A percentile compares a stretch with the other conserved stretches of the same genome.
phyloP scores from a whole-genome alignment of 129 eudicot genomes.

The Arctium lappa region DNA sequence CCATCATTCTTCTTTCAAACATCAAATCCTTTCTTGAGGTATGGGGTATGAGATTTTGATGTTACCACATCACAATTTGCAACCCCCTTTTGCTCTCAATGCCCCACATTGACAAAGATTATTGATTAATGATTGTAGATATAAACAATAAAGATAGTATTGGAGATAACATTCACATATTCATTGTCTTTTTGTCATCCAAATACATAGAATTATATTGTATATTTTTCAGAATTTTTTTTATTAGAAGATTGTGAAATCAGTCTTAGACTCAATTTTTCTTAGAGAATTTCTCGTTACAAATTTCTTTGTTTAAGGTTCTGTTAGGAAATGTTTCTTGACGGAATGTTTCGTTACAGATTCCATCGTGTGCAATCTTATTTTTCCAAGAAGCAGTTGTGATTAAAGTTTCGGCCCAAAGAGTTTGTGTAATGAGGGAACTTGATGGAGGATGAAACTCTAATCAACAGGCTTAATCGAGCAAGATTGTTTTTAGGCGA shows the following conservation, averaged over 20 bases:
- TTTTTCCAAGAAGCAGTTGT: neutral
- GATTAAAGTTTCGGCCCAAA: neutral
- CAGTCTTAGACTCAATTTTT: too few relatives aligned
- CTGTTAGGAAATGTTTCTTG: neutral
- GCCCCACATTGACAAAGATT: neutral
- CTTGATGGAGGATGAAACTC: neutral
- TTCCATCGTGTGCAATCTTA: too few relatives aligned
- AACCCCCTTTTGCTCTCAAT: neutral
- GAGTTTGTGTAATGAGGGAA: neutral
- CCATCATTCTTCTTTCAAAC: conserved; percentile 28
- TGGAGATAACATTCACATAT: neutral
- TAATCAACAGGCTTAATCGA: neutral
- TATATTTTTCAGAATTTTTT: too few relatives aligned
- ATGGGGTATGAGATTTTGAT: conserved; percentile 23
- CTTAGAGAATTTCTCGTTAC: too few relatives aligned
- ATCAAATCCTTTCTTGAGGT: conserved; percentile 40
- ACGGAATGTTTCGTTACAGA: too few relatives aligned
- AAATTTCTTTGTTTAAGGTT: too few relatives aligned
- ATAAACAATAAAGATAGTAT: neutral
- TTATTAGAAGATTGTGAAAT: too few relatives aligned
- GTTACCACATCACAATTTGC: conserved; percentile 4
- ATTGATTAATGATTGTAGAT: neutral
- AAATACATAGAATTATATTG: neutral
- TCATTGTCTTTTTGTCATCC: neutral
- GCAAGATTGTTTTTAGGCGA: neutral